Base-by-base conservation (phyloP, 2,329 filamentous ascomycete genomes). In the Incumbomyces lentus region DNA sequence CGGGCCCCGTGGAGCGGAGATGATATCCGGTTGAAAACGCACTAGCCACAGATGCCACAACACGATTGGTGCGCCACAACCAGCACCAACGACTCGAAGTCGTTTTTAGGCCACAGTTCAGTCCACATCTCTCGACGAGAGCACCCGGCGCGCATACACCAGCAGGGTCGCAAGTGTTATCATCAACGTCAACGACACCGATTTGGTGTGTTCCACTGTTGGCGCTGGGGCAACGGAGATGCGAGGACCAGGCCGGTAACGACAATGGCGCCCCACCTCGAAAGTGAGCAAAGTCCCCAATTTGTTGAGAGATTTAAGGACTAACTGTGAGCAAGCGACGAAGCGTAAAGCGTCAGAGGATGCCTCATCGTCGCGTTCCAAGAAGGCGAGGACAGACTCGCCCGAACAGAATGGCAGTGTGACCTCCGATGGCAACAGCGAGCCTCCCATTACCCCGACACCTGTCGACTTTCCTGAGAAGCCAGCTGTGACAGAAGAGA, bases 401-500 rank as follows among this genome's bases (percentile, higher is more conserved):
- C 68, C 65, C 4, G 64, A 65, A 18, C 61, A 62, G 50, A 51
- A 59, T 32, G 48, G 50, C 36, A 46, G 44, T 18, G 44, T 46
- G 11, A 40, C 44, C 12, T 40, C 36, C 2, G 44, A 46, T 14
- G 38, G 30, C 8, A 32, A 45, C 58, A 38, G 67, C 6, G 68
- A 73, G 13, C 76, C 76, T 58, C 75, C 74, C 49, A 62, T 64
- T 17, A 64, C 64, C 6, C 72, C 75, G 55, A 80, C 80, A 55
- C 77, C 80, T 14, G 86, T 93, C 31, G 86, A 85, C 1, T 95
- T 92, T 59, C 88, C 88, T 1, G 88, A 95, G 66, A 95, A 93
- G 81, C 85, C 87, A 5, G 90, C 89, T 7, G 90, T 95, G 3
- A 75, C 93, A 54, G 92, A 98, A 68, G 92, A 98, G 67, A 84